Base-by-base conservation (phyloP, 2,329 filamentous ascomycete species). In the Monilinia laxa region DNA sequence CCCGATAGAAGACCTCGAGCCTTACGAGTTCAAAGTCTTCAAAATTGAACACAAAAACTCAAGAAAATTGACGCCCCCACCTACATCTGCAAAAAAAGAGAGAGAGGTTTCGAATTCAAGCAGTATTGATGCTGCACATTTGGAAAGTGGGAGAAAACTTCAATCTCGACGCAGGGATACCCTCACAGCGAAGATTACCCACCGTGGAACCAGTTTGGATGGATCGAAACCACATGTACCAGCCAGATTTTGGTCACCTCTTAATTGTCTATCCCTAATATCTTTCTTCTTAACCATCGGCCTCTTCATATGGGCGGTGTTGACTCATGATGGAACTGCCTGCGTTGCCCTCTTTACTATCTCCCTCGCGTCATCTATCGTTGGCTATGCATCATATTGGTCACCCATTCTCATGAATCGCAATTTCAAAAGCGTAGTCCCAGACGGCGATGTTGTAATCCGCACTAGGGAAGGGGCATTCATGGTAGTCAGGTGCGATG, bases 381-480 rank as follows among this genome's bases (percentile, higher is more conserved):
- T 84, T 4, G 84, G 86, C 28, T 81, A 83, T 68, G 85, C 85
- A 11, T 85, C 83, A 3, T 82, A 81, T 74, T 89, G 86, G 86
- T 77, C 78, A 45, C 84, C 86, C 0, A 77, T 82, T 12, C 78
- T 88, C 25, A 84, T 82, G 77, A 79, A 80, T 47, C 81, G 85
- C 31, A 79, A 78, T 59, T 80, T 82, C 64, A 80, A 75, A 9
- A 80, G 81, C 40, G 74, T 79, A 47, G 75, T 76, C 0, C 85
- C 85, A 1, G 71, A 70, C 2, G 85, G 85, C 1, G 85, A 88
- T 69, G 81, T 89, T n/a, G 81, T 87, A 38, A 87, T 88, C 65
- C 81, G 83, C 38, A 88, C 86, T 0, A 81, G 85, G 7, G 82
- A 85, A 70, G 85, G 85, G 1, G 85, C 84, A 1, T 87, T 88